These are phyloP conservation scores for Ascochyta fabae DNA, from an alignment of 2,329 filamentous ascomycete species.

Conservation along the genomic window DNA sequence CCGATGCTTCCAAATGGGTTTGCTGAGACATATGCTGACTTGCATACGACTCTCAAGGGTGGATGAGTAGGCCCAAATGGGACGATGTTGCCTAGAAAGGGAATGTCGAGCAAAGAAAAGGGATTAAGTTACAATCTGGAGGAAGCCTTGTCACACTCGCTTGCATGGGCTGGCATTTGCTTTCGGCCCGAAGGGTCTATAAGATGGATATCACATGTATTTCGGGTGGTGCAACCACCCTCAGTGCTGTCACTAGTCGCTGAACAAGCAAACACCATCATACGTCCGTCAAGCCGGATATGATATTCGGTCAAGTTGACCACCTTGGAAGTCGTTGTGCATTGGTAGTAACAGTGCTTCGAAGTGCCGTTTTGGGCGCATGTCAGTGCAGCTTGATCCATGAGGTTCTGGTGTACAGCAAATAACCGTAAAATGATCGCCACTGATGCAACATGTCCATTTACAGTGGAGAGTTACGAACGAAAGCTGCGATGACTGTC, in stretches of 20 bases:
- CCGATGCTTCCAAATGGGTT: background rate
- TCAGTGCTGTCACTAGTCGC: background rate
- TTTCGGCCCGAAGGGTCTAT: background rate
- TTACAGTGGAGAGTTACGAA: background rate
- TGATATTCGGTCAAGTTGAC: too few species aligned
- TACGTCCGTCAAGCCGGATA: too few species aligned
- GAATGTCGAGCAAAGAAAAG: background rate
- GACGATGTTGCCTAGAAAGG: background rate
- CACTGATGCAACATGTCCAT: too few species aligned
- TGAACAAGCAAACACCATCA: background rate
- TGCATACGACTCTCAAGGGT: background rate
- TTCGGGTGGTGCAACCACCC: slow-evolving; percentile 4
- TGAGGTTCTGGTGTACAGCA: too few species aligned
- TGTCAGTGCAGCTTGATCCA: too few species aligned
- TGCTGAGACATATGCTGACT: background rate
- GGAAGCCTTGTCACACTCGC: background rate
- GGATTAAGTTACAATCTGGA: background rate
- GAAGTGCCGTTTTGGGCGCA: too few species aligned
- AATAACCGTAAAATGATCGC: too few species aligned
- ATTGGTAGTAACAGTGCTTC: too few species aligned
- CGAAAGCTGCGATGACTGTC: background rate
- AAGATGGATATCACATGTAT: background rate
- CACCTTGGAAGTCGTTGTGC: too few species aligned
- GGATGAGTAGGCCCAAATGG: background rate
- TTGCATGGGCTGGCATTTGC: background rate